A percentile compares a stretch with the other conserved stretches of the same genome.
Evolutionary conservation across 345 rosid species (phyloP).

Genomic region (Cochlearia excelsa): DNA sequence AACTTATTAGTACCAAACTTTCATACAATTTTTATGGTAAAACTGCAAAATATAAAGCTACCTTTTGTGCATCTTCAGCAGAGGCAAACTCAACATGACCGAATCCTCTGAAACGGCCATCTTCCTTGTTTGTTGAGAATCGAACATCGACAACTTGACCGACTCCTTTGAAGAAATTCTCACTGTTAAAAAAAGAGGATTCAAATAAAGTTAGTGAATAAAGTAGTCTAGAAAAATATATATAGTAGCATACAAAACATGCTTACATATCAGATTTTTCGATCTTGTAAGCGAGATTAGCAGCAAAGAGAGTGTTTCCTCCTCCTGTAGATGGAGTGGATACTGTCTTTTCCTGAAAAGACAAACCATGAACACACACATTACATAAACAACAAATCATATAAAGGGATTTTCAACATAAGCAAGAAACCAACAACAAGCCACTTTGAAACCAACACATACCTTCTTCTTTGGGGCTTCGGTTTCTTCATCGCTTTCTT

Average conservation of each 20-base stretch:
- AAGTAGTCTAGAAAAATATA: constrained; percentile 41
- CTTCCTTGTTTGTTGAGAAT: too few species aligned
- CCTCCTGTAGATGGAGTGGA: constrained; percentile 49
- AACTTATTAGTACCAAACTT: constrained; percentile 29
- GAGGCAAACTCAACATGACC: constrained; percentile 62
- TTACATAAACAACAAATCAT: not conserved
- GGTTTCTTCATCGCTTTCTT: constrained; percentile 53
- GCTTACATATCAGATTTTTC: constrained; percentile 50
- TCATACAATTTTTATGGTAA: constrained; percentile 44
- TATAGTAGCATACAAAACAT: not conserved
- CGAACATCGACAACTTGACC: too few species aligned
- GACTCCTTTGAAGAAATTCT: too few species aligned
- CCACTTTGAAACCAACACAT: too few species aligned
- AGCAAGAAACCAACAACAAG: too few species aligned
- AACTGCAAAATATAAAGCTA: constrained; percentile 33
- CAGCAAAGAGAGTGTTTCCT: constrained; percentile 6
- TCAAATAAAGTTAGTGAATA: too few species aligned
- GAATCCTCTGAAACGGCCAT: too few species aligned
- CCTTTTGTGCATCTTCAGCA: constrained; percentile 55
- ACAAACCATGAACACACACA: too few species aligned
- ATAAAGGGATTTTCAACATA: too few species aligned
- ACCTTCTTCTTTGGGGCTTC: constrained; percentile 52
- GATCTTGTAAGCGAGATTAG: too few species aligned
- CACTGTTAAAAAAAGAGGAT: too few species aligned
- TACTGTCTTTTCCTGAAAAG: constrained; percentile 63